Conservation (phyloP, 768 basidiomycete genomes). For the Boletus rufocinnamomeus region DNA sequence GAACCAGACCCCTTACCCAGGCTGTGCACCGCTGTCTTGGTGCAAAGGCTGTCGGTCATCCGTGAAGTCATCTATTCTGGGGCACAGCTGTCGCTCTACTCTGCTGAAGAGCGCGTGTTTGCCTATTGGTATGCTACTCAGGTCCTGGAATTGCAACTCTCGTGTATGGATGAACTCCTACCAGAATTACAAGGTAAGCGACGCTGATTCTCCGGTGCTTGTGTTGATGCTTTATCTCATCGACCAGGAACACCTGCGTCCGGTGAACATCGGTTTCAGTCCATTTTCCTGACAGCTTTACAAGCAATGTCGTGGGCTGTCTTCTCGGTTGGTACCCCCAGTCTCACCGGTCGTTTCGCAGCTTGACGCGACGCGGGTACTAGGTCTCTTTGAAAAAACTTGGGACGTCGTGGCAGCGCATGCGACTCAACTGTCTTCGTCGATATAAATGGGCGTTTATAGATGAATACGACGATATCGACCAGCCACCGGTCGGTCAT, state of each 20-base stretch:
- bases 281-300: conserved; percentile 54
- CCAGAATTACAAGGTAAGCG: conserved; percentile 43
- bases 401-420: conserved; percentile 50
- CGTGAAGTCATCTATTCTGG: conserved; percentile 74
- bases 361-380: not conserved
- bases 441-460: conserved; percentile 81
- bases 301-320: conserved; percentile 56
- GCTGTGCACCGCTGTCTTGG: conserved; percentile 40
- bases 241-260: conserved; percentile 29
- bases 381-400: conserved; percentile 53
- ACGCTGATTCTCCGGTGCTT: not conserved
- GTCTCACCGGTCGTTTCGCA: not conserved
- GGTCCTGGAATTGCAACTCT: conserved; percentile 58
- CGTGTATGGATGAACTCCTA: conserved; percentile 51
- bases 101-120: conserved; percentile 64
- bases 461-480: conserved; percentile 55
- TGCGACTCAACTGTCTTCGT: conserved; percentile 57
- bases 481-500: conserved; percentile 47
- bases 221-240: conserved; percentile 2
- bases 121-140: conserved; percentile 74
- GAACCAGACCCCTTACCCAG: conserved; percentile 32
- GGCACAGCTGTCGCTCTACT: conserved; percentile 75
- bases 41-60: conserved; percentile 61
- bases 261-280: conserved; percentile 52
- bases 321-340: conserved; percentile 47